Conservation (phyloP, 1,284 basidiomycete genomes). For the Cryptococcus sp. region DNA sequence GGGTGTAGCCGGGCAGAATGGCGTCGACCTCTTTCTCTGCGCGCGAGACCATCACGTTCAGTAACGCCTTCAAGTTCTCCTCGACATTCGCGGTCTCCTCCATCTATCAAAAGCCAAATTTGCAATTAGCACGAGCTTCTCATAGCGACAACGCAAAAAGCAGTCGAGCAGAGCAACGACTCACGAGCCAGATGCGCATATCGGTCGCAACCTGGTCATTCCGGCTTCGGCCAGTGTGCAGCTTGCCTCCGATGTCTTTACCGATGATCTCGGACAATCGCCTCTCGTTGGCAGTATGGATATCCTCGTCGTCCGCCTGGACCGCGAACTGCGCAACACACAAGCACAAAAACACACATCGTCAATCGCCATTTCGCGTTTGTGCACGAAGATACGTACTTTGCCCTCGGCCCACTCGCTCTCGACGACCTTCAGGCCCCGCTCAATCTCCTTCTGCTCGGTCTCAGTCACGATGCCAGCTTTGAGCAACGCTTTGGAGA, state of each 20-base stretch:
- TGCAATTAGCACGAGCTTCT: background rate
- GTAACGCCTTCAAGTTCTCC: conserved; percentile 70
- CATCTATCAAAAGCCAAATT: conserved; percentile 51
- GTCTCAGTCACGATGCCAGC: conserved; percentile 78
- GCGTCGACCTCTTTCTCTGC: conserved; percentile 89
- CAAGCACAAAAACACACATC: background rate
- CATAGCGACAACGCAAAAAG: background rate
- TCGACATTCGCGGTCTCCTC: conserved; percentile 74
- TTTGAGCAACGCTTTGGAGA: conserved; percentile 79
- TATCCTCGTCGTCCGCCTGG: conserved; percentile 89
- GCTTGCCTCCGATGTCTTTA: conserved; percentile 76
- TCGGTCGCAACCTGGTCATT: conserved; percentile 99
- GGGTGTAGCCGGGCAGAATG: conserved; percentile 95
- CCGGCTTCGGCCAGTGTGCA: conserved; percentile 92
- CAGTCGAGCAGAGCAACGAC: conserved; percentile 3
- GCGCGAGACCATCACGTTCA: conserved; percentile 84
- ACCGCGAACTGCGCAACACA: conserved; percentile 62
- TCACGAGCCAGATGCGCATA: conserved; percentile 85
- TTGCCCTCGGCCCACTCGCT: conserved; percentile 79
- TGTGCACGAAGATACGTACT: conserved; percentile 51
- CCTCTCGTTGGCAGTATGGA: conserved; percentile 98
- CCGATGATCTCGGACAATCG: conserved; percentile 91
- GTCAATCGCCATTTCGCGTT: background rate
- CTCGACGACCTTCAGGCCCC: conserved; percentile 74
- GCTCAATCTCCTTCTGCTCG: conserved; percentile 72